Evolutionary conservation across 2,329 filamentous ascomycete genomes (phyloP), one percentile per base, ranked within the genome.

Genomic region (Penicillium sp.): DNA sequence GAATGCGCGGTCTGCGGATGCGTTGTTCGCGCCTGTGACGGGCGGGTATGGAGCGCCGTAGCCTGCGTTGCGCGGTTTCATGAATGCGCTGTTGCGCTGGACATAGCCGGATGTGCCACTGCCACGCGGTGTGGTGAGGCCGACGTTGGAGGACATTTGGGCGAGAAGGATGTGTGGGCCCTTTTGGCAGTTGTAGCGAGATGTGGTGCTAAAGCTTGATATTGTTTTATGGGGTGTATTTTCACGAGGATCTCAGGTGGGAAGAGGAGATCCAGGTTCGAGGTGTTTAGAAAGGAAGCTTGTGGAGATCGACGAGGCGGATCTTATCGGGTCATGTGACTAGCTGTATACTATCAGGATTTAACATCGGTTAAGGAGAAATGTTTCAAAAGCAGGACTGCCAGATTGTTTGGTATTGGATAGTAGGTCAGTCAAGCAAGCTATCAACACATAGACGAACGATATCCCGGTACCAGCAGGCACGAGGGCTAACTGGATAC

Each of bases 51-150:
- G 89, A 12, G 81, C 80, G 42, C 72, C 75, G 55, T 79, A 77
- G 32, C 64, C 66, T 16, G 58, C 45, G 68, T 94, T 87, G 67
- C 90, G 88, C 18, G 85, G 88, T 60, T 77, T 80, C 54, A 95
- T 80, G 60, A 90, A 82, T 12, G 92, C 92, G 23, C 88, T 79
- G 70, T 96, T 98, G 65, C 88, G 86, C 68, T 96, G 90, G 39
- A 98, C 90, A 64, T 96, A 96, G 61, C 92, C 92, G 1, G 90
- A 96, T 40, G 92, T 98, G 32, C 92, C 92, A 61, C 85, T 94
- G 52, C 92, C 92, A 57, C 92, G 83, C 2, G 92, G 92, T 3
- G 92, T 98, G 40, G 84, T 81, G 56, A 98, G 86, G 41, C 92
- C 93, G 59, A 98, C 92, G 70, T 98, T 98, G 51, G 92, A 88